These are phyloP conservation scores for Rhodamnia argentea DNA, from an alignment of 345 rosid species.

Conservation along the genomic window DNA sequence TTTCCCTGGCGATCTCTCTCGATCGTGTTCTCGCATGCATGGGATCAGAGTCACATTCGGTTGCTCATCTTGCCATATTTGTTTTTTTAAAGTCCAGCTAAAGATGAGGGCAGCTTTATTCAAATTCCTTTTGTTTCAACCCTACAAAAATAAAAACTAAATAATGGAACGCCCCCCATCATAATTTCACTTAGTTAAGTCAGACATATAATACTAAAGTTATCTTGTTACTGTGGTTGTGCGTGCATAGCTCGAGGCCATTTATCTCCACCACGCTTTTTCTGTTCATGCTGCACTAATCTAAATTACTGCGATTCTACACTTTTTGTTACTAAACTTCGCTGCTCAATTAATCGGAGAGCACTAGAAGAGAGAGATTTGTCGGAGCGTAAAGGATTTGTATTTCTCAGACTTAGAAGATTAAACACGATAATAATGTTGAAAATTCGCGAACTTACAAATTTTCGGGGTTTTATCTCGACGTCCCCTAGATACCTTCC, in stretches of 20 bases:
- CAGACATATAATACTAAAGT: neutral
- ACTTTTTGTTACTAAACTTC: neutral
- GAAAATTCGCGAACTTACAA: neutral
- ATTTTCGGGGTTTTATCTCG: neutral
- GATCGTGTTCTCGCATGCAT: neutral
- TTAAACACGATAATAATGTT: neutral
- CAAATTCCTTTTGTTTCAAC: neutral
- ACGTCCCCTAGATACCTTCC: neutral
- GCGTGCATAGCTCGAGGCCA: neutral
- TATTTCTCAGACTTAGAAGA: neutral
- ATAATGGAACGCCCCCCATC: neutral
- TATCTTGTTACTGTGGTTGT: neutral
- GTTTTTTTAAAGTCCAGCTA: neutral
- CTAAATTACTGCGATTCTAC: neutral
- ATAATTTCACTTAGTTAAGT: neutral
- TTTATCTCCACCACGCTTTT: neutral
- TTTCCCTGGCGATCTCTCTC: neutral
- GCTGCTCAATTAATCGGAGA: neutral
- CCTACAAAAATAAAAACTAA: neutral
- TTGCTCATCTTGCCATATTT: neutral
- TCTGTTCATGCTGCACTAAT: neutral
- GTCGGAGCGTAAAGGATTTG: neutral
- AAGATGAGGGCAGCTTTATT: neutral
- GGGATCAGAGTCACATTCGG: neutral
- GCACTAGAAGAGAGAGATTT: neutral